Percentiles rank a stretch among this genome's conserved stretches.
Evolutionary conservation across 202 grass and related monocot genomes (phyloP).

Genomic region (Panicum hallii): DNA sequence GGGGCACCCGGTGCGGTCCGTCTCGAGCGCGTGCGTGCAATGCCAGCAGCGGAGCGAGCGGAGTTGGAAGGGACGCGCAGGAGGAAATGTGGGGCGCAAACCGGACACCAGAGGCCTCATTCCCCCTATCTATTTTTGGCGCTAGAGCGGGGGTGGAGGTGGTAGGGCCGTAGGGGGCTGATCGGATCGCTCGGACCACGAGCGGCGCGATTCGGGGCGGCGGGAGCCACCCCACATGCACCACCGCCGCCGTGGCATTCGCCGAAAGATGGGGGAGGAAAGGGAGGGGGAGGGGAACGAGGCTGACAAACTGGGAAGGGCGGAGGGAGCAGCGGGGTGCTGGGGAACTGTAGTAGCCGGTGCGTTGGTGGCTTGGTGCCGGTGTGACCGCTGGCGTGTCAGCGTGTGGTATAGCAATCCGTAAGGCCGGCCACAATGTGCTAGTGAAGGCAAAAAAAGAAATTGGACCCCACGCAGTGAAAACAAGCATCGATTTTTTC

Average conservation of each 20-base stretch:
- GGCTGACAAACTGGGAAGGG: background rate
- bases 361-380: too few relatives aligned
- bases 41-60: slow-evolving; percentile 31
- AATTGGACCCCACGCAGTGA: too few relatives aligned
- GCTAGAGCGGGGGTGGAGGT: background rate
- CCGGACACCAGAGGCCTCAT: slow-evolving; percentile 39
- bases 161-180: background rate
- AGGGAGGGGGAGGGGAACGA: background rate
- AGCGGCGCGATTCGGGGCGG: slow-evolving; percentile 26
- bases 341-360: background rate
- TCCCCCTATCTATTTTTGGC: slow-evolving; percentile 53
- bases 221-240: background rate
- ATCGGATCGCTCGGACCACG: background rate
- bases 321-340: background rate
- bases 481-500: too few relatives aligned
- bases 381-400: background rate
- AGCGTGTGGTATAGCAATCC: background rate
- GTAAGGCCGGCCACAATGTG: too few relatives aligned
- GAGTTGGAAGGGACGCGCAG: background rate
- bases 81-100: slow-evolving; percentile 15
- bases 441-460: too few relatives aligned
- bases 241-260: slow-evolving; percentile 34
- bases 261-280: slow-evolving; percentile 7
- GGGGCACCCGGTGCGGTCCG: slow-evolving; percentile 10
- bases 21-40: slow-evolving; percentile 33